Evolutionary conservation across 116 monocot species (phyloP), one percentile per base, ranked within the genome.

Genomic region (Papilionanthe hybrid): DNA sequence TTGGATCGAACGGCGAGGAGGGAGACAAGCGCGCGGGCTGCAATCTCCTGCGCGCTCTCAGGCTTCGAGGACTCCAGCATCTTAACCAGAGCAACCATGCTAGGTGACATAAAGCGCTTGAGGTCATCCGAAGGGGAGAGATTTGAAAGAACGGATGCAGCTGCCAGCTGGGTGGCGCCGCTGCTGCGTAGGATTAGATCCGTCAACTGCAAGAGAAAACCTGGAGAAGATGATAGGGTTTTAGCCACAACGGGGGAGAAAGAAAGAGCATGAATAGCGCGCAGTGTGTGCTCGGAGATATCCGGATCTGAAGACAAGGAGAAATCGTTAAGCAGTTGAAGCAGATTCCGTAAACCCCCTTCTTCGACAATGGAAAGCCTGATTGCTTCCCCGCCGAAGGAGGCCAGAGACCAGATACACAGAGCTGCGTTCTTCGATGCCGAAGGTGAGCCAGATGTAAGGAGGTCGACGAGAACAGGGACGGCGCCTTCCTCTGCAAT

Each of bases 401-500:
- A 83, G 7, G 90, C 88, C 2, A 93, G 81, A 30, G 83, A 84
- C 78, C 82, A 84, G 72, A 96, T 82, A 72, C 93, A 93, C 29
- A 90, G 77, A 1, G 86, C 84, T 0, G 92, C 87, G 28, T 86
- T 87, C 85, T 75, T 86, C 72, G 71, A 83, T 8, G 83, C 84
- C 25, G 57, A 82, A 18, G 75, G 37, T 17, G 71, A 75, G 55
- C 79, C 85, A 13, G 79, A 76, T 22, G 58, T 63, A 49, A 96
- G 55, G n/a, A 96, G 82, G 48, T 88, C 87, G 60, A 89, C 60
- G 4, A 93, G 83, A 13, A 81, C 86, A 1, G 88, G 86, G 28
- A 96, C 29, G 5, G 91, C 96, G 12, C 90, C 93, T 48, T 96
- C 93, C 71, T 96, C 96, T 9, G 73, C 80, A 86, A 96, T 87